Evolutionary conservation across 1,139 yeast genomes (phyloP), one percentile per base, ranked within the genome.

Genomic region (Petasospora fabianii): DNA sequence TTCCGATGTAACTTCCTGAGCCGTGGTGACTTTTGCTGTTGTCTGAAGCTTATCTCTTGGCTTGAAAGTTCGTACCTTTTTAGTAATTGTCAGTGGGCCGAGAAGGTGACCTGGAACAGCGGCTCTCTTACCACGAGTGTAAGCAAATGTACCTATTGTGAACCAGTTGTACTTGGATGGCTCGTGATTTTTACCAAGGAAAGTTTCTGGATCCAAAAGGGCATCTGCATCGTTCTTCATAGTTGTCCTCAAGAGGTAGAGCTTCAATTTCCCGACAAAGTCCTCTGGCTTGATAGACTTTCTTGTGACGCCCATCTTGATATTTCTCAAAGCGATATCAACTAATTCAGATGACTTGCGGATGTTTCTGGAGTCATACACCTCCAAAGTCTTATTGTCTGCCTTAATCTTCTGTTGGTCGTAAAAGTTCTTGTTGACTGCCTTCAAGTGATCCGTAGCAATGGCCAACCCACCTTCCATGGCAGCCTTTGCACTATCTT

Each of bases 81-180:
- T 71, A 47, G 81, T 83, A 2, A 80, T 66, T n/a, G 75, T 78
- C 36, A 86, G 64, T 0, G 95, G 90, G 0, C 95, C 95, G 40
- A 80, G 65, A 46, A 86, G 60, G 50, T 83, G 85, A 48, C 80
- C 84, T 14, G 70, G 62, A 2, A 77, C 68, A 0, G 73, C 62
- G 0, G 84, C 72, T 34, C 71, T 68, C 11, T 59, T 58, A 45
- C 84, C 72, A 15, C 70, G 56, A 38, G 66, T 60, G 48, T 71
- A 66, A 47, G 71, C 75, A 30, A 80, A 56, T 1, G 73, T 60
- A 0, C 94, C 95, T 28, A 84, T 56, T 40, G 68, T 66, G 32
- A 74, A 58, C 86, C 90, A 81, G 54, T 80, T 72, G 49, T 68
- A 70, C 24, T 57, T 58, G 18, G 50, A 44, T 38, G 65, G 61